Percentiles rank a stretch among this genome's conserved stretches.
These are phyloP conservation scores for Pezicula neosporulosa DNA, from an alignment of 2,329 filamentous ascomycete species.

Conservation along the genomic window DNA sequence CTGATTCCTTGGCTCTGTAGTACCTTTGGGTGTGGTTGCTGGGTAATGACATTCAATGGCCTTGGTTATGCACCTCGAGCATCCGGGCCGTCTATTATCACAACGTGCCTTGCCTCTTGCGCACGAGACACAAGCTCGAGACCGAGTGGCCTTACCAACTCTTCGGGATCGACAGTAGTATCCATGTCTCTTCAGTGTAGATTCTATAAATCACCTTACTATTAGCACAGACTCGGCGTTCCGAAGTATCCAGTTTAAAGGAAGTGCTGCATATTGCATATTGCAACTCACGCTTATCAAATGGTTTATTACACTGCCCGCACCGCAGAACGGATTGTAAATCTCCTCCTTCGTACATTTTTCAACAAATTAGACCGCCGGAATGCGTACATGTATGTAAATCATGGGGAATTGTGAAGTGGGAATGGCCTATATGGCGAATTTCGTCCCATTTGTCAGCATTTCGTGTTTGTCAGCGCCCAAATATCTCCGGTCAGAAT, in stretches of 20 bases:
- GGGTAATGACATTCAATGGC: conserved; percentile 34
- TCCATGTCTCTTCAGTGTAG: conserved; percentile 39
- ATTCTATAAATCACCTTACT: conserved; percentile 24
- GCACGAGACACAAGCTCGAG: conserved; percentile 35
- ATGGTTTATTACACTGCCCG: conserved; percentile 36
- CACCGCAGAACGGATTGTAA: conserved; percentile 31
- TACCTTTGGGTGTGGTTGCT: conserved; percentile 10
- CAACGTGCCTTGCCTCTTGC: conserved; percentile 34
- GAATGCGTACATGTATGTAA: no score
- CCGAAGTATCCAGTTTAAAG: no score
- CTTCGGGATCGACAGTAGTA: conserved; percentile 40
- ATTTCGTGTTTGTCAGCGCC: conserved; percentile 12
- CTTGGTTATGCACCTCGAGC: conserved; percentile 34
- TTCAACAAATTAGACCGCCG: conserved; percentile 16
- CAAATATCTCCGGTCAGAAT: conserved; percentile 6
- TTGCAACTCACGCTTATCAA: conserved; percentile 33
- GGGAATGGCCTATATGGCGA: conserved; percentile 6
- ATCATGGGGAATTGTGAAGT: conserved; percentile 8
- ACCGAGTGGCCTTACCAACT: conserved; percentile 16
- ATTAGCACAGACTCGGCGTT: conserved; percentile 10
- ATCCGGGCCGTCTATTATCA: conserved; percentile 32
- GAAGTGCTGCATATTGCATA: no score
- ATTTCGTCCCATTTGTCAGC: conserved; percentile 18
- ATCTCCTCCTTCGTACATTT: conserved; percentile 21
- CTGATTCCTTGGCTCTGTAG: no score